A percentile compares a stretch with the other conserved stretches of the same genome.
These are phyloP conservation scores for Cerioporus squamosus DNA, from an alignment of 1,284 basidiomycete species.

Conservation along the genomic window DNA sequence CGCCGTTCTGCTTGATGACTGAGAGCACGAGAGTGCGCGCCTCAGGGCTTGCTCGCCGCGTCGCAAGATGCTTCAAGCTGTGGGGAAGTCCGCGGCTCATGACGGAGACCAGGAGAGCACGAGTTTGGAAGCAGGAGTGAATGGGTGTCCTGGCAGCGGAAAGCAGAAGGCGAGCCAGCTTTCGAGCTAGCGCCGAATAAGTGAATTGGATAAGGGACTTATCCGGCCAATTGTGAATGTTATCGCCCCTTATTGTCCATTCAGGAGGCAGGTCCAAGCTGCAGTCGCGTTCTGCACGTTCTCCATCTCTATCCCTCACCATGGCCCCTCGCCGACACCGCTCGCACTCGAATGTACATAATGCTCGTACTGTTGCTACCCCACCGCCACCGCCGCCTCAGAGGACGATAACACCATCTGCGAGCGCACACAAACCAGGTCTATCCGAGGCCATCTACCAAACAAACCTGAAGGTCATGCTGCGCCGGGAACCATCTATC, in stretches of 20 bases:
- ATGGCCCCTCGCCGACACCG: slow-evolving; percentile 35
- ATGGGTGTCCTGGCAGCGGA: background rate
- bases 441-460: slow-evolving; percentile 48
- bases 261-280: background rate
- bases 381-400: slow-evolving; percentile 19
- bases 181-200: no score
- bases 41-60: slow-evolving; percentile 1
- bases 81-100: background rate
- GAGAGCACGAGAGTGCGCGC: slow-evolving; percentile 27
- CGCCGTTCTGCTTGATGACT: slow-evolving; percentile 21
- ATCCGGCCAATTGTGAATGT: background rate
- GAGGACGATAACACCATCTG: slow-evolving; percentile 28
- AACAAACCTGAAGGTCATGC: slow-evolving; percentile 84
- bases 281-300: background rate
- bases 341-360: slow-evolving; percentile 30
- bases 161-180: no score
- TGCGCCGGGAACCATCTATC: slow-evolving; percentile 81
- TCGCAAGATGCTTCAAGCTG: background rate
- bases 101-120: background rate
- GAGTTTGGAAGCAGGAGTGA: background rate
- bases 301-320: slow-evolving; percentile 9
- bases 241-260: background rate
- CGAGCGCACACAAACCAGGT: slow-evolving; percentile 22
- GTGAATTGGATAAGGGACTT: background rate
- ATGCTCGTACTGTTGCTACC: slow-evolving; percentile 2